Evolutionary conservation across 176 grass and related monocot species (phyloP).

Genomic region (Pontederia crassipes): DNA sequence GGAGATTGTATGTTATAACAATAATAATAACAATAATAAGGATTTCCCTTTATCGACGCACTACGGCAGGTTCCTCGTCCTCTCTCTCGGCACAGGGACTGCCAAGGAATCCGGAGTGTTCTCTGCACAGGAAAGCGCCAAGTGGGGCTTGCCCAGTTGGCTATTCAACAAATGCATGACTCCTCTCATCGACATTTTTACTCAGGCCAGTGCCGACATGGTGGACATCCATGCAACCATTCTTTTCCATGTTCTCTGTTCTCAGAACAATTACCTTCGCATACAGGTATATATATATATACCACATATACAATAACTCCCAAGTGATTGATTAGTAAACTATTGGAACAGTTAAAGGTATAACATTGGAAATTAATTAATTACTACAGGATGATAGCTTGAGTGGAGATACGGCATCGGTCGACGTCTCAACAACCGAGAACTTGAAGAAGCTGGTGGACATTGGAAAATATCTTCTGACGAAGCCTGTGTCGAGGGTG

Average conservation of each 20-base stretch:
- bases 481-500: slow-evolving; percentile 39
- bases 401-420: slow-evolving; percentile 22
- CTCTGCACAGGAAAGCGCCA: slow-evolving; percentile 28
- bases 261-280: slow-evolving; percentile 31
- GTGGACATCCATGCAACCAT: slow-evolving; percentile 56
- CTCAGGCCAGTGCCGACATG: slow-evolving; percentile 51
- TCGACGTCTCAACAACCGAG: slow-evolving; percentile 51
- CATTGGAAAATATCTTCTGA: slow-evolving; percentile 31
- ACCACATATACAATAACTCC: not conserved
- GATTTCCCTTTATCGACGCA: slow-evolving; percentile 33
- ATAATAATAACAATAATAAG: slow-evolving; percentile 27
- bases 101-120: slow-evolving; percentile 28
- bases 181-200: slow-evolving; percentile 59
- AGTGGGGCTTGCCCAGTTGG: slow-evolving; percentile 74
- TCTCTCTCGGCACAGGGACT: slow-evolving; percentile 60
- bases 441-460: slow-evolving; percentile 44
- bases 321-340: not conserved
- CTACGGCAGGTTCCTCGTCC: slow-evolving; percentile 52
- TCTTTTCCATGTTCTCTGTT: slow-evolving; percentile 31
- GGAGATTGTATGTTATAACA: slow-evolving; percentile 20
- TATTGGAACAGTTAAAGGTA: not conserved
- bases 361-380: not conserved
- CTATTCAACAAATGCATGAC: slow-evolving; percentile 32
- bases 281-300: slow-evolving; percentile 40
- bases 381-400: slow-evolving; percentile 37